Evolutionary conservation across 306 rosid genomes (phyloP).

Genomic region (Vigna hirtella): DNA sequence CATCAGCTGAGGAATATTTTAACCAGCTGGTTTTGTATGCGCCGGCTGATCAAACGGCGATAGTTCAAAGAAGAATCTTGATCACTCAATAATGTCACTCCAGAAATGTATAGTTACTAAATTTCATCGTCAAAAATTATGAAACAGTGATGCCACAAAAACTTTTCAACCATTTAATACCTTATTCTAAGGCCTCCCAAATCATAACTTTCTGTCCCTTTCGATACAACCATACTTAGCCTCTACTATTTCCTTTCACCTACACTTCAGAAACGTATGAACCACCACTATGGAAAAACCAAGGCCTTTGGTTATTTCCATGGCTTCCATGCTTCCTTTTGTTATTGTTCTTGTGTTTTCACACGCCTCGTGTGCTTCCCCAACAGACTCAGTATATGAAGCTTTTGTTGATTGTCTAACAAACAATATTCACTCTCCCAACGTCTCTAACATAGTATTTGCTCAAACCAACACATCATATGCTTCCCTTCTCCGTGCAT

Average conservation of each 20-base stretch:
- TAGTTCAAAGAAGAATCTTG: not conserved
- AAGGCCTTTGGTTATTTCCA: not conserved
- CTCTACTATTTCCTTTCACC: not conserved
- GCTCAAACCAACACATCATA: slow-evolving; percentile 5
- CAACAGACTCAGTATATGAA: not conserved
- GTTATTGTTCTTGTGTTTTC: not conserved
- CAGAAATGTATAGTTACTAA: not conserved
- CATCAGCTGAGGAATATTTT: too few species aligned
- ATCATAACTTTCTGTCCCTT: not conserved
- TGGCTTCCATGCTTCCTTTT: not conserved
- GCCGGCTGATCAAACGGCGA: not conserved
- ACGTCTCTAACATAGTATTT: not conserved
- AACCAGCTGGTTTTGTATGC: too few species aligned
- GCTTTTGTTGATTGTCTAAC: slow-evolving; percentile 4
- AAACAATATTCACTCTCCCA: not conserved
- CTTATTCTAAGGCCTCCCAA: not conserved
- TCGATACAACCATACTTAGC: not conserved
- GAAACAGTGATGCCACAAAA: not conserved
- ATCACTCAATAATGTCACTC: not conserved
- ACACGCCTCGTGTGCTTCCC: not conserved
- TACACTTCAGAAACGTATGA: not conserved
- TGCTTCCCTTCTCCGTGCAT: not conserved
- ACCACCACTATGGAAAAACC: slow-evolving; percentile 1
- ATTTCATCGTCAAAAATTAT: not conserved
- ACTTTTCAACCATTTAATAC: not conserved